phyloP scores from a whole-genome alignment of 805 yeast species.

The Candida sithepensis region DNA sequence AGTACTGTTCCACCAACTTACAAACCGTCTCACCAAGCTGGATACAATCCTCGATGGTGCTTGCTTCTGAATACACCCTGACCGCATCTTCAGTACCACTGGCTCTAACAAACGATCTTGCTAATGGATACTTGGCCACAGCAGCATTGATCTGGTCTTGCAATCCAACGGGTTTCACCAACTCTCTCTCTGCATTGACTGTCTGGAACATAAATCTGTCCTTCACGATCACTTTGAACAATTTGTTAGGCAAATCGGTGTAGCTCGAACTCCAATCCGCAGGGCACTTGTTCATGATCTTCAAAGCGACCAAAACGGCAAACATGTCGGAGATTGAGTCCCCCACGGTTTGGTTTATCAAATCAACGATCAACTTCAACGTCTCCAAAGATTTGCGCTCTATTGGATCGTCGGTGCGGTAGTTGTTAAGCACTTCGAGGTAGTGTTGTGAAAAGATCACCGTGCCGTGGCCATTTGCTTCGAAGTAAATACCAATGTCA shows the following conservation, averaged over 20 bases:
- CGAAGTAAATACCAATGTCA: slow-evolving; percentile 93
- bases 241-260: slow-evolving; percentile 80
- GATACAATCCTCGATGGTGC: slow-evolving; percentile 44
- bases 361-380: slow-evolving; percentile 55
- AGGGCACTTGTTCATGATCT: slow-evolving; percentile 45
- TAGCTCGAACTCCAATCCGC: slow-evolving; percentile 73
- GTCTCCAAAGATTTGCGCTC: slow-evolving; percentile 50
- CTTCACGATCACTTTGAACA: slow-evolving; percentile 76
- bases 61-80: slow-evolving; percentile 90
- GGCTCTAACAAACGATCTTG: slow-evolving; percentile 92
- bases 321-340: slow-evolving; percentile 94
- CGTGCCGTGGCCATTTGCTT: slow-evolving; percentile 99
- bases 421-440: slow-evolving; percentile 36
- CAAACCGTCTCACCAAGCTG: slow-evolving; percentile 40
- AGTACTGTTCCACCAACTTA: slow-evolving; percentile 29
- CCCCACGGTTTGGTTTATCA: slow-evolving; percentile 97
- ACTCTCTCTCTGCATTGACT: slow-evolving; percentile 83
- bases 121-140: slow-evolving; percentile 53
- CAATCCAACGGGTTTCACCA: slow-evolving; percentile 72
- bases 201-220: slow-evolving; percentile 80
- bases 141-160: slow-evolving; percentile 67
- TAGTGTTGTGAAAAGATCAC: slow-evolving; percentile 68
- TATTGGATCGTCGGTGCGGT: slow-evolving; percentile 36
- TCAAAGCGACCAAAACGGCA: slow-evolving; percentile 65
- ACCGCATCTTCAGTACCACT: slow-evolving; percentile 98